Base-by-base conservation (phyloP, 1,139 yeast genomes). In the Eremothecium coryli region DNA sequence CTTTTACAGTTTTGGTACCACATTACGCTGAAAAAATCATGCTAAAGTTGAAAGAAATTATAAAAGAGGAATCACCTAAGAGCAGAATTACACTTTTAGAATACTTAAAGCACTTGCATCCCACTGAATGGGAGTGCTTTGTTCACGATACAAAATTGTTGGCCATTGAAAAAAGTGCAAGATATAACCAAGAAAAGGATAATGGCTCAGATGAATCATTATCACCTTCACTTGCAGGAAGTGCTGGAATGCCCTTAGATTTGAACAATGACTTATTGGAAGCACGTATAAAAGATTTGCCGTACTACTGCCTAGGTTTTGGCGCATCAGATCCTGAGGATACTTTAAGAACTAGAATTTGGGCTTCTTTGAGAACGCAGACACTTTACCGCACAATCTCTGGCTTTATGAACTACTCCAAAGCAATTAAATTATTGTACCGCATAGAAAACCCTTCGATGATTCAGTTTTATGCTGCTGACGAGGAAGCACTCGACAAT, bases 1-100 rank as follows among this genome's bases (percentile, higher is more conserved):
- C 79, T 0, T 84, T 85, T 46, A 80, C 95, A 0, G 95, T 85
- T 0, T 58, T 85, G 31, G 65, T 84, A n/a, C 95, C 95, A 0
- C 95, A 85, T 53, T 85, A 78, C 50, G 67, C 78, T 0, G 95
- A 85, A 50, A 82, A 77, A 51, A 79, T 85, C 17, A 54, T 82
- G 4, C 54, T 82, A 8, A 64, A 73, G 2, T 57, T 84, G 35
- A 70, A 66, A 38, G 95, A 85, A 48, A 70, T 82, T 2, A 76
- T 82, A 30, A 73, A 68, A 36, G 88, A 76, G 41, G 68, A 70
- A 35, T 73, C 72, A 29, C 57, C 61, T 3, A 66, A 68, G 32
- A 71, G 85, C 1, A 76, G 75, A 45, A 65, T 82, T 3, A 72
- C 93, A 0, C 60, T 82, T 10, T 60, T 84, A 21, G 95, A 84